These are phyloP conservation scores for Aspergillus luchuensis DNA, from an alignment of 2,329 filamentous ascomycete genomes.

Conservation along the genomic window DNA sequence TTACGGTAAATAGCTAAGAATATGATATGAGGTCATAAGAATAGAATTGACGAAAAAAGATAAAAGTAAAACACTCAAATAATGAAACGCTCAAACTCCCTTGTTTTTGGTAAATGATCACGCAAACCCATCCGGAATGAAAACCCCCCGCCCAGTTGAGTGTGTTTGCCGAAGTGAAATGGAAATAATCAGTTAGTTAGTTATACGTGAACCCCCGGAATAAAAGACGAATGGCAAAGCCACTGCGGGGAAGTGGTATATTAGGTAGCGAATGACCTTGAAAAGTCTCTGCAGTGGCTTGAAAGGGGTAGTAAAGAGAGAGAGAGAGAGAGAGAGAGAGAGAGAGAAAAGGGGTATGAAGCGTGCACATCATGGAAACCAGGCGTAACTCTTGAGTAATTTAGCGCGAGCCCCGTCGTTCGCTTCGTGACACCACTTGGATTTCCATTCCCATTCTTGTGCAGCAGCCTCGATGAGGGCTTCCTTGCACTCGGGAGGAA, in stretches of 20 bases:
- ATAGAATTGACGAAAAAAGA: background rate
- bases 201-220: background rate
- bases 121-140: conserved; percentile 22
- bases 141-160: conserved; percentile 16
- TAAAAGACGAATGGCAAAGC: background rate
- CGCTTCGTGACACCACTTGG: conserved; percentile 70
- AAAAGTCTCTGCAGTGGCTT: background rate
- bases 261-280: no score
- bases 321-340: no score
- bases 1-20: background rate
- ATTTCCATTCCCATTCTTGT: conserved; percentile 71
- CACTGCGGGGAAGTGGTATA: no score
- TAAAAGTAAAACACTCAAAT: background rate
- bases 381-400: conserved; percentile 43
- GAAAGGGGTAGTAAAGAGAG: background rate
- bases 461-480: conserved; percentile 70
- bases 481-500: conserved; percentile 60
- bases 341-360: background rate
- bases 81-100: conserved; percentile 18
- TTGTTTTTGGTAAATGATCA: conserved; percentile 9
- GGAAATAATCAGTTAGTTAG: background rate
- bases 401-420: conserved; percentile 49
- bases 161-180: background rate
- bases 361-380: conserved; percentile 35
- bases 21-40: background rate